Conservation (phyloP, 352 stramenopile genomes). For the Chrysophaeum taylorii region DNA sequence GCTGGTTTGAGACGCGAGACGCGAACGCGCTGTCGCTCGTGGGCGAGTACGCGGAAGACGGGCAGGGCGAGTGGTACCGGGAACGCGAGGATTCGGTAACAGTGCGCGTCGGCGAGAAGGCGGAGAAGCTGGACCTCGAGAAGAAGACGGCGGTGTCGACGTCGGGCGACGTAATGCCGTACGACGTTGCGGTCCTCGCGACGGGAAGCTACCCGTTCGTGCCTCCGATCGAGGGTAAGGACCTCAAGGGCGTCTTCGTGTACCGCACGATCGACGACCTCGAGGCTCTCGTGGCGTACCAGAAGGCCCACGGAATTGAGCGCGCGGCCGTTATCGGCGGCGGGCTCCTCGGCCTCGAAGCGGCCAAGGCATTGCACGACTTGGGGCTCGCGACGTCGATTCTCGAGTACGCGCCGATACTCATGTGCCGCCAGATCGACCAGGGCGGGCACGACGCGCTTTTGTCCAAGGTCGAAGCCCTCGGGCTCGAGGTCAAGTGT, state of each 20-base stretch:
- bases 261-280: conserved; percentile 83
- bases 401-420: conserved; percentile 71
- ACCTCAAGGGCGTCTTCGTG: conserved; percentile 74
- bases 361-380: conserved; percentile 74
- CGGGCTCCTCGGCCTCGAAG: conserved; percentile 66
- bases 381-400: conserved; percentile 71
- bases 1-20: conserved; percentile 79
- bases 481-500: conserved; percentile 64
- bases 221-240: conserved; percentile 59
- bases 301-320: conserved; percentile 54
- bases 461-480: conserved; percentile 70
- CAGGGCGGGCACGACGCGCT: conserved; percentile 71
- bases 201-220: conserved; percentile 73
- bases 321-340: conserved; percentile 42
- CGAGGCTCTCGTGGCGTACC: conserved; percentile 66
- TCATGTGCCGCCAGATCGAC: conserved; percentile 84
- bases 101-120: conserved; percentile 60
- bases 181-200: conserved; percentile 72
- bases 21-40: conserved; percentile 68
- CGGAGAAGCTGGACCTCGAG: conserved; percentile 55
- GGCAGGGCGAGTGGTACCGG: conserved; percentile 61
- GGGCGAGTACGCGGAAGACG: conserved; percentile 43
- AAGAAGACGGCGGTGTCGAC: conserved; percentile 56
- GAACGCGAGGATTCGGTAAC: conserved; percentile 60
- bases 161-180: conserved; percentile 52